Base-by-base conservation (phyloP, 768 basidiomycete genomes). In the Boletus coccyginus region DNA sequence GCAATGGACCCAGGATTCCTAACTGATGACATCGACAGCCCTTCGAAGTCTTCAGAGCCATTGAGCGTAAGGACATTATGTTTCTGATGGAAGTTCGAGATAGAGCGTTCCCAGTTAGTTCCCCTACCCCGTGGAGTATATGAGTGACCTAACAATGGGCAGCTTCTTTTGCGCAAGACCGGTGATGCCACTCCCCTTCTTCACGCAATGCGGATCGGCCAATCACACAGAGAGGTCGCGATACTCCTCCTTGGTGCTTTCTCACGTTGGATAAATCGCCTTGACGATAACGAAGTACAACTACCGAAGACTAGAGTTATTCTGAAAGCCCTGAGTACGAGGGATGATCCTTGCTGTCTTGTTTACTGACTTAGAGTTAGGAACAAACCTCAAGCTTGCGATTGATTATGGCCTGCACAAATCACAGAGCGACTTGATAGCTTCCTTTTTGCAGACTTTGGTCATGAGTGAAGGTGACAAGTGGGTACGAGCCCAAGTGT, bases 391-490 rank as follows among this genome's bases (percentile, higher is more conserved):
- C 52, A 95, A 96, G 69, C 81, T 94, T 44, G 95, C 94, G 3
- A 97, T 98, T 50, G 91, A 94, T 66, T 87, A 87, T 62, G 92
- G 92, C 19, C 78, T 96, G 41, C 82, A 88, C 59, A 86, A 83
- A 64, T 84, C 86, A 0, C 88, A 92, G 68, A 88, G 84, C 58
- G 87, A 92, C 65, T 79, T 98, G 44, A 89, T 92, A 48, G 90
- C 95, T 5, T 94, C 92, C 1, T 98, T 95, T 72, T 76, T 98
- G 64, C 95, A 98, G 74, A 93, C 93, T 16, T 76, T 98, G 36
- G 84, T 98, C 62, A 98, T 98, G 95, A 93, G 90, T 53, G 94
- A 97, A 77, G 95, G 95, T 16, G 91, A 95, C 62, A 81, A 84
- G 58, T 97, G 92, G 91, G 81, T 98, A n/a, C 76, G 77, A 55